Percentiles rank a stretch among this genome's conserved stretches.
Evolutionary conservation across 2,329 filamentous ascomycete genomes (phyloP).

Genomic region (Cladosporium sp.): DNA sequence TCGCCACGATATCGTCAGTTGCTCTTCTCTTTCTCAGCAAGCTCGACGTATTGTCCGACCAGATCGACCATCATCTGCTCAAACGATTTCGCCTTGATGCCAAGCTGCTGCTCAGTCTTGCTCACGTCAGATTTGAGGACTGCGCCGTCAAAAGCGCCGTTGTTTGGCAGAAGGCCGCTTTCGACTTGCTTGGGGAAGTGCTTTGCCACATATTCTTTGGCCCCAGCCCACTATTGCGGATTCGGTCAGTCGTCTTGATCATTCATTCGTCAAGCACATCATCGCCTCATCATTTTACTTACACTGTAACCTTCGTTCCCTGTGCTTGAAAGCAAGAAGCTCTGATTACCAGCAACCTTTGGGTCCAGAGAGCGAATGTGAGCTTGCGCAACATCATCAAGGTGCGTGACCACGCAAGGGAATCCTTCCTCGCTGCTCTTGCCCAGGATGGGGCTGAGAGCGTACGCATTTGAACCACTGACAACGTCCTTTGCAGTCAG

Average conservation of each 20-base stretch:
- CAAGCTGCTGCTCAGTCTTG: slow-evolving; percentile 4
- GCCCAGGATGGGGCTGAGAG: slow-evolving; percentile 16
- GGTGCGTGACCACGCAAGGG: neutral
- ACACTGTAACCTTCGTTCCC: neutral
- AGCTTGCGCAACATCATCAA: slow-evolving; percentile 28
- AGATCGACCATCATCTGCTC: slow-evolving; percentile 4
- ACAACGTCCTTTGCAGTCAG: slow-evolving; percentile 14
- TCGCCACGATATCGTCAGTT: neutral
- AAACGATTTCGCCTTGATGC: slow-evolving; percentile 8
- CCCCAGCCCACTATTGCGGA: neutral
- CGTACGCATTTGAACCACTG: slow-evolving; percentile 18
- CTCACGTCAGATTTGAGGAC: neutral
- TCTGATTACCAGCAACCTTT: neutral
- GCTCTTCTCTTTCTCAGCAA: neutral
- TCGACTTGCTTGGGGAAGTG: slow-evolving; percentile 10
- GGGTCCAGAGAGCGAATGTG: slow-evolving; percentile 25
- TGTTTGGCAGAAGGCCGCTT: neutral
- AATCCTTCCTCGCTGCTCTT: slow-evolving; percentile 14
- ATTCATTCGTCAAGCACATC: too few species aligned
- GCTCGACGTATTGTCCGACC: slow-evolving; percentile 9
- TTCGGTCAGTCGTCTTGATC: too few species aligned
- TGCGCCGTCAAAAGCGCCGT: neutral
- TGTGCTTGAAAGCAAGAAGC: neutral
- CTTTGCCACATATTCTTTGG: neutral
- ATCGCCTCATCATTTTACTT: neutral